Conservation (phyloP, 2,329 filamentous ascomycete species). For the Fusarium abutilonis region DNA sequence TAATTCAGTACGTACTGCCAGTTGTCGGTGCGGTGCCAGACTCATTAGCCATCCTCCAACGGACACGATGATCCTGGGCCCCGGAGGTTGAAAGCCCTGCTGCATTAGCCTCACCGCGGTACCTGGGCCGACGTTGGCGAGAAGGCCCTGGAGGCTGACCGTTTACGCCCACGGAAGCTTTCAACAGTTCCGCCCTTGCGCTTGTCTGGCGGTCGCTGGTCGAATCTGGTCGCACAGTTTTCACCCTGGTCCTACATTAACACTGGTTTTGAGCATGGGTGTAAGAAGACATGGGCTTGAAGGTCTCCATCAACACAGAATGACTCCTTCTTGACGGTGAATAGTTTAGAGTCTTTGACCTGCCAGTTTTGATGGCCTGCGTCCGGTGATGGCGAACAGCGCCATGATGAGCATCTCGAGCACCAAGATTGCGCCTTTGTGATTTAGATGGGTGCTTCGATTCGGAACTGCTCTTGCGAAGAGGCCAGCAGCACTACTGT, state of each 20-base stretch:
- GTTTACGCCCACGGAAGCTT: conserved; percentile 38
- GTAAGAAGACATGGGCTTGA: conserved; percentile 7
- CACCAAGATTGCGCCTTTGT: conserved; percentile 18
- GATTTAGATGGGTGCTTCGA: conserved; percentile 22
- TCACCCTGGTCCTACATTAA: not conserved
- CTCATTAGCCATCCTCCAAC: conserved; percentile 26
- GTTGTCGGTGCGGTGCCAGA: conserved; percentile 19
- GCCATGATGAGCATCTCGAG: conserved; percentile 9
- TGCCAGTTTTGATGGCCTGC: conserved; percentile 34
- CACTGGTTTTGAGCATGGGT: conserved; percentile 10
- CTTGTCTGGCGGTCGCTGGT: conserved; percentile 33
- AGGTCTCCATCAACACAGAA: not conserved
- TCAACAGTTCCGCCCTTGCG: conserved; percentile 34
- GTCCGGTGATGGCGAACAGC: conserved; percentile 16
- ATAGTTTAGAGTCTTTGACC: conserved; percentile 31
- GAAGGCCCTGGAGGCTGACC: conserved; percentile 23
- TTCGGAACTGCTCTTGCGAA: conserved; percentile 12
- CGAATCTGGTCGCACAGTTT: conserved; percentile 8
- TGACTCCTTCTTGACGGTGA: conserved; percentile 4
- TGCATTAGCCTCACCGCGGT: conserved; percentile 40
- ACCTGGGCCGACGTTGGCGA: conserved; percentile 35
- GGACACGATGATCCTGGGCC: conserved; percentile 36
- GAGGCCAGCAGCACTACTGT: conserved; percentile 14
- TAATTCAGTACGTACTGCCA: conserved; percentile 20
- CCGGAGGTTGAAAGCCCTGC: conserved; percentile 37